Percentiles rank a stretch among this genome's conserved stretches.
Conservation (phyloP, 2,329 filamentous ascomycete genomes). For the Scytalidium lignicola region DNA sequence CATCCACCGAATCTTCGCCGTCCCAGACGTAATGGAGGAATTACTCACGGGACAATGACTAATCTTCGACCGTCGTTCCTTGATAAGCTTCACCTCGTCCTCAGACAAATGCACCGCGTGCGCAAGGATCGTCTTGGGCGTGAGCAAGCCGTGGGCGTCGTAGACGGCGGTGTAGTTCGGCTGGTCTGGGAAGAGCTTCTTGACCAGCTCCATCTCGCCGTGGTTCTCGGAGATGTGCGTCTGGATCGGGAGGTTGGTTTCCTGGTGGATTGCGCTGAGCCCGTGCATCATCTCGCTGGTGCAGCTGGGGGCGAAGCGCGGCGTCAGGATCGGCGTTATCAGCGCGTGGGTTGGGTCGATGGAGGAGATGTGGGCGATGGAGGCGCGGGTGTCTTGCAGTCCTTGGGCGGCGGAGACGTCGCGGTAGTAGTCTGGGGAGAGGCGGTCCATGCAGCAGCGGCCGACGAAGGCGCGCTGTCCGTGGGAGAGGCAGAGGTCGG, state of each 20-base stretch:
- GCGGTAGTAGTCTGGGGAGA: constrained; percentile 72
- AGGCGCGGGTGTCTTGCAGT: constrained; percentile 49
- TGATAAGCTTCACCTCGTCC: constrained; percentile 62
- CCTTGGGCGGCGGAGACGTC: constrained; percentile 62
- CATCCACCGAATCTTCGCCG: constrained; percentile 68
- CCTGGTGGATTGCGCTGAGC: constrained; percentile 59
- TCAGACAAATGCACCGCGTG: constrained; percentile 74
- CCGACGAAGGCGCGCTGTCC: constrained; percentile 91
- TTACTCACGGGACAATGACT: constrained; percentile 88
- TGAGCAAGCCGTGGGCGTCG: constrained; percentile 66
- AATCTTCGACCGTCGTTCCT: constrained; percentile 57
- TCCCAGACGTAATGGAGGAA: constrained; percentile 72
- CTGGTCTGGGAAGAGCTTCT: constrained; percentile 59
- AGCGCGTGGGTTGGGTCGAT: constrained; percentile 63
- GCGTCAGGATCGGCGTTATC: constrained; percentile 76
- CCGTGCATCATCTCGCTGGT: constrained; percentile 52
- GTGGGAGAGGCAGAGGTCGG: constrained; percentile 69
- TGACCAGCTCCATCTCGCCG: constrained; percentile 67
- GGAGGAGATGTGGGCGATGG: constrained; percentile 58
- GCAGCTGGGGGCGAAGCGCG: constrained; percentile 61
- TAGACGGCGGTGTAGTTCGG: constrained; percentile 73
- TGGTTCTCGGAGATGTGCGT: constrained; percentile 87
- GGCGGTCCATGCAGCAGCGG: constrained; percentile 88
- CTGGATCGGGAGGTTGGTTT: constrained; percentile 66
- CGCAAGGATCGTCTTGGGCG: constrained; percentile 70